phyloP scores from a whole-genome alignment of 192 early-diverging fungal species.

The Backusella australiensis region DNA sequence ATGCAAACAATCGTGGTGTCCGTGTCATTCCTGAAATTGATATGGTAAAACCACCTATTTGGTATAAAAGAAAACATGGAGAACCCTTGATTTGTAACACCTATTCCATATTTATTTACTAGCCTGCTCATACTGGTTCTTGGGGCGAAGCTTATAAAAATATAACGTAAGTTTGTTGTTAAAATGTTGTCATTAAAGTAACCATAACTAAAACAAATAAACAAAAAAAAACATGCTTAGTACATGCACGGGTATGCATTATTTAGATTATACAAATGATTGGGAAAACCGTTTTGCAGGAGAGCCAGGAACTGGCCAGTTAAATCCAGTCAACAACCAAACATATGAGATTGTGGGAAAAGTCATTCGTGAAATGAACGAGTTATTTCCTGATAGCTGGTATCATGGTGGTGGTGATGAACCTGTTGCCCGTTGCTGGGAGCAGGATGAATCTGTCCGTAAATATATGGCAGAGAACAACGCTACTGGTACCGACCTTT shows the following conservation, averaged over 20 bases:
- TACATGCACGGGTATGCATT: slow-evolving; percentile 34
- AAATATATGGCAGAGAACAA: slow-evolving; percentile 38
- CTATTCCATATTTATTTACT: not conserved
- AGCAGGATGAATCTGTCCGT: slow-evolving; percentile 34
- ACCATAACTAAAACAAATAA: not conserved
- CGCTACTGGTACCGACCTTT: slow-evolving; percentile 21
- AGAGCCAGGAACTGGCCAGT: slow-evolving; percentile 81
- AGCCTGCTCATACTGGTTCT: slow-evolving; percentile 71
- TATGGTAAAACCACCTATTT: slow-evolving; percentile 45
- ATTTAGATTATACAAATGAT: slow-evolving; percentile 38
- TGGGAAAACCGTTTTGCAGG: slow-evolving; percentile 52
- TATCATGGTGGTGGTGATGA: slow-evolving; percentile 82
- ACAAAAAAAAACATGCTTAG: not conserved
- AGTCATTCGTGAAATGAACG: slow-evolving; percentile 65
- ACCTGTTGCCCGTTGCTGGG: slow-evolving; percentile 69
- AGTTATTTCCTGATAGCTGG: slow-evolving; percentile 66
- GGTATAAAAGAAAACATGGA: not conserved
- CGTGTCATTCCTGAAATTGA: slow-evolving; percentile 93
- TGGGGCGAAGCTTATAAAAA: slow-evolving; percentile 33
- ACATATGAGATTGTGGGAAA: slow-evolving; percentile 61
- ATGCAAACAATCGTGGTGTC: slow-evolving; percentile 73
- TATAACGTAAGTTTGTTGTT: slow-evolving; percentile 33
- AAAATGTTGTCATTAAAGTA: not conserved
- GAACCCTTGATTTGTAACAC: not conserved
- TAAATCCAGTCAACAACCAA: slow-evolving; percentile 64